Base-by-base conservation (phyloP, 176 grass and related monocot genomes). In the Phragmites australis region DNA sequence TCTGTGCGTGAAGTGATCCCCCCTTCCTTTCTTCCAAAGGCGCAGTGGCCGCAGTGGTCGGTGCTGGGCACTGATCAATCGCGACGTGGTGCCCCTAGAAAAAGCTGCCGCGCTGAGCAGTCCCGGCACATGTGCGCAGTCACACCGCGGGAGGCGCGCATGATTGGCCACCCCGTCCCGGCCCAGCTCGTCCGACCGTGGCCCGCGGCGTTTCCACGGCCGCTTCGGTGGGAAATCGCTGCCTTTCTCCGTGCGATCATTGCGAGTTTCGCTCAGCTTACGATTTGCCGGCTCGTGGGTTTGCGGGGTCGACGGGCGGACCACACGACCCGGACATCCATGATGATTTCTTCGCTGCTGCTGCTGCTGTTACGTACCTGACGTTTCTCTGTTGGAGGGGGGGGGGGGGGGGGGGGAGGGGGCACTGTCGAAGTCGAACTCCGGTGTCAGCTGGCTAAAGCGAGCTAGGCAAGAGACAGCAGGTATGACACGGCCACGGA, bases 41-140 rank as follows among this genome's bases (percentile, higher is more conserved):
- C 73, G 73, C 55, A 75, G 82, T 41, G 77, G 22, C 45, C 73
- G 73, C 55, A 75, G 82, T 41, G 77, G 87, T 71, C 87, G 87
- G 87, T 89, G 87, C 82, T 11, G 77, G 82, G 41, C 14, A 19
- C 26, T 9, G 37, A 23, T 9, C 72, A 25, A 41, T 3, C 29
- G 68, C 81, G 86, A 67, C 53, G 51, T 67, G 43, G 51, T 61
- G 44, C 44, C 60, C 68, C 60, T 17, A 1, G 4, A 3, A 78
- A 84, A 89, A 80, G 76, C 87, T 84, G 87, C 68, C 26, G 47
- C 72, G 48, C 56, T 54, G 58, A 27, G 71, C 34, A 68, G 25
- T 47, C 49, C 8, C 37, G 13, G 44, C 56, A 34, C 46, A 62
- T 53, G 73, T 45, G 50, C 49, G 51, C 25, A 40, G 26, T 11